Percentiles rank a stretch among this genome's conserved stretches.
These are phyloP conservation scores for Phaeolepiota aurea DNA, from an alignment of 768 basidiomycete genomes.

Conservation along the genomic window DNA sequence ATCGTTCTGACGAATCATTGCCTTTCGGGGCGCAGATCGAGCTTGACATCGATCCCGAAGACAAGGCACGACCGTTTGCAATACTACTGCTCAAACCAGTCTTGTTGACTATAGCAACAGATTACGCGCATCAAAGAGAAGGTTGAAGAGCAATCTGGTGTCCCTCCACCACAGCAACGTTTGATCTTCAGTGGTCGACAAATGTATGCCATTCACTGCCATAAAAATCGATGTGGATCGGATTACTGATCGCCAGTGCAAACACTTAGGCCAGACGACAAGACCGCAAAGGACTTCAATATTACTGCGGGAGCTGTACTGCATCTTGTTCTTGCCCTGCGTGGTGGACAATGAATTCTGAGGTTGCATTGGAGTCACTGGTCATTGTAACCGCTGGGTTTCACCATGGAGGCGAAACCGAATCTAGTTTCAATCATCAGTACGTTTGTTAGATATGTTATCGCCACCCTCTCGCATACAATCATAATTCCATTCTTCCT, in stretches of 20 bases:
- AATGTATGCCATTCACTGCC: conserved; percentile 67
- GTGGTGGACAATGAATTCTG: conserved; percentile 77
- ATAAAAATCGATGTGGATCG: background rate
- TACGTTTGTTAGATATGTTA: conserved; percentile 5
- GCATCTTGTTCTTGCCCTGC: conserved; percentile 91
- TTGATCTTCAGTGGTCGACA: conserved; percentile 90
- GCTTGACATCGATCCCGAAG: conserved; percentile 87
- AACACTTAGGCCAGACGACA: conserved; percentile 76
- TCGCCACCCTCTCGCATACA: no score
- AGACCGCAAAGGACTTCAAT: conserved; percentile 78
- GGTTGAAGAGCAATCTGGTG: conserved; percentile 97
- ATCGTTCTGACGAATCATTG: background rate
- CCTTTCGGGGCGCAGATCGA: conserved; percentile 56
- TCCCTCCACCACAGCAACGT: conserved; percentile 92
- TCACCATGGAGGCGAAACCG: no score
- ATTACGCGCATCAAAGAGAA: conserved; percentile 94
- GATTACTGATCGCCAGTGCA: conserved; percentile 1
- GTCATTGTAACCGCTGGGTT: background rate
- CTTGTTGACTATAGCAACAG: conserved; percentile 32
- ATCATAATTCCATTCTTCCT: no score
- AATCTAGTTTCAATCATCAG: background rate
- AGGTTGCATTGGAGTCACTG: no score
- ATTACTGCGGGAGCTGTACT: conserved; percentile 81
- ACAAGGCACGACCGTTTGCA: conserved; percentile 45
- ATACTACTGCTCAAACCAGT: background rate